Evolutionary conservation across 2,329 filamentous ascomycete species (phyloP).

Genomic region (Neonectria faginata): DNA sequence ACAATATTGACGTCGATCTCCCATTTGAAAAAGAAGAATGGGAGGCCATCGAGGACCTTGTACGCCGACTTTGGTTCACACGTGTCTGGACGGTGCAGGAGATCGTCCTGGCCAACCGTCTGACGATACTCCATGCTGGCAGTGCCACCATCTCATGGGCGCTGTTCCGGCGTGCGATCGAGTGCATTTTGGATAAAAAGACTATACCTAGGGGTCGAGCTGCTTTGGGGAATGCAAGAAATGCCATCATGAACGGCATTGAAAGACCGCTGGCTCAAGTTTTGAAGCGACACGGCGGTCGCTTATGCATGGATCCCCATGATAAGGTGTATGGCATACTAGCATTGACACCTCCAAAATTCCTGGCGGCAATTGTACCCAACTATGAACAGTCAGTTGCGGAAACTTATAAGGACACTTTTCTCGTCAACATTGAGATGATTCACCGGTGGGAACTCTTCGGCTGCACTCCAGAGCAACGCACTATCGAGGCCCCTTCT

Average conservation of each 20-base stretch:
- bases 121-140: constrained; percentile 1
- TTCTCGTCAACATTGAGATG: constrained; percentile 7
- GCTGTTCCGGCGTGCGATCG: constrained; percentile 2
- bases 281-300: neutral
- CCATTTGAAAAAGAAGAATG: neutral
- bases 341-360: constrained; percentile 6
- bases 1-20: neutral
- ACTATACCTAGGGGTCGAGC: neutral
- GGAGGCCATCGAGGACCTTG: constrained; percentile 1
- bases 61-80: constrained; percentile 7
- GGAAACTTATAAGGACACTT: constrained; percentile 7
- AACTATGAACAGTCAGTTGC: constrained; percentile 3
- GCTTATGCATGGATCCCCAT: constrained; percentile 13
- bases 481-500: constrained; percentile 1
- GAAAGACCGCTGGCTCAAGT: neutral
- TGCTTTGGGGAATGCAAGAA: neutral
- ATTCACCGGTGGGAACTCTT: constrained; percentile 18
- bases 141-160: constrained; percentile 1
- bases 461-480: constrained; percentile 1
- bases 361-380: neutral
- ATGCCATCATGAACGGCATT: constrained; percentile 2
- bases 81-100: constrained; percentile 8
- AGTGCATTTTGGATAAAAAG: constrained; percentile 8
- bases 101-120: constrained; percentile 10
- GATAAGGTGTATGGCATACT: constrained; percentile 25